phyloP scores from a whole-genome alignment of 805 yeast genomes.

The Monosporozyma unispora region DNA sequence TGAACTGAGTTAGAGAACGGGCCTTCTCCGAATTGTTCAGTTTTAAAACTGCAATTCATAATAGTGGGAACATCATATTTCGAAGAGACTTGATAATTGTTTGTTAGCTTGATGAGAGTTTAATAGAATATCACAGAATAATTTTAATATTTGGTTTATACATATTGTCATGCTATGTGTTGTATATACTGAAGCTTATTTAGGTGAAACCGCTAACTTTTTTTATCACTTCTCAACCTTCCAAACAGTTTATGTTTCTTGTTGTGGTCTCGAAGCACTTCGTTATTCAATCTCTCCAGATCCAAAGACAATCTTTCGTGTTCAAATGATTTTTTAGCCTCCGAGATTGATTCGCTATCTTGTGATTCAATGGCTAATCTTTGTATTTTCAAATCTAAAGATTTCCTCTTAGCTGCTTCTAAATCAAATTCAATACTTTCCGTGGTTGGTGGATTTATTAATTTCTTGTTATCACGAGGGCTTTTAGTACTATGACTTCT shows the following conservation, averaged over 20 bases:
- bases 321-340: conserved; percentile 14
- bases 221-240: conserved; percentile 22
- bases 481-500: conserved; percentile 3
- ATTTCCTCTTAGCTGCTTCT: conserved; percentile 13
- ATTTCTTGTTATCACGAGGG: background rate
- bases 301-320: conserved; percentile 26
- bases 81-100: too few relatives aligned
- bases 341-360: conserved; percentile 1
- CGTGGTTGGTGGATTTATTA: conserved; percentile 16
- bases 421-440: conserved; percentile 24
- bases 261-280: conserved; percentile 13
- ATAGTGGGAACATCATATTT: too few relatives aligned
- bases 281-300: conserved; percentile 22
- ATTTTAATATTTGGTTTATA: background rate
- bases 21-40: too few relatives aligned
- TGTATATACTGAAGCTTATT: background rate
- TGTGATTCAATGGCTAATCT: conserved; percentile 4
- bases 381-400: conserved; percentile 23
- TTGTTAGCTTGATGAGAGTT: too few relatives aligned
- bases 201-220: background rate
- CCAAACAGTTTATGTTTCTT: conserved; percentile 26
- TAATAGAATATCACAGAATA: too few relatives aligned
- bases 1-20: too few relatives aligned
- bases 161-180: conserved; percentile 2
- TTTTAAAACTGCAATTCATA: too few relatives aligned